phyloP scores from a whole-genome alignment of 2,329 filamentous ascomycete genomes.

The Fusarium pseudoanthophilum region DNA sequence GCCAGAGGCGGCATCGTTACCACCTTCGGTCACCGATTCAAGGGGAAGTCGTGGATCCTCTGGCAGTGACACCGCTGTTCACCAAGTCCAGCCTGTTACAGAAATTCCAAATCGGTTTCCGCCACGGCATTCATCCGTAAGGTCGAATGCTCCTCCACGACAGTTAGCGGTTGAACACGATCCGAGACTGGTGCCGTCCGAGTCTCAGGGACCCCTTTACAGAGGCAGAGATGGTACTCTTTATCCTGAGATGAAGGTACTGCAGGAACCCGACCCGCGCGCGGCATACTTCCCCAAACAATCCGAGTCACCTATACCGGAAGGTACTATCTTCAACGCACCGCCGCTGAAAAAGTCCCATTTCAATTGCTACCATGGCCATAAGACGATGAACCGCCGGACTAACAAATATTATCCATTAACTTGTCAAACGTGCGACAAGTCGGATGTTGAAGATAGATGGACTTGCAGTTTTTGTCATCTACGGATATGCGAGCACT shows the following conservation, averaged over 20 bases:
- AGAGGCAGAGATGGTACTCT: constrained; percentile 53
- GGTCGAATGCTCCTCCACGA: constrained; percentile 38
- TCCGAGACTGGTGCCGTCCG: constrained; percentile 48
- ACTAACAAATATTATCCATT: constrained; percentile 62
- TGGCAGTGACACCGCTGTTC: constrained; percentile 35
- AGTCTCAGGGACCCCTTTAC: constrained; percentile 51
- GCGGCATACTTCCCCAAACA: constrained; percentile 54
- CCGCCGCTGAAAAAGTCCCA: constrained; percentile 57
- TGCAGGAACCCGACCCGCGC: constrained; percentile 49
- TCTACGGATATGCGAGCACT: constrained; percentile 63
- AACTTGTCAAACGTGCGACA: constrained; percentile 64
- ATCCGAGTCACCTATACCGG: constrained; percentile 41
- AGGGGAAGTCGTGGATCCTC: constrained; percentile 29
- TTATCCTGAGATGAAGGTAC: constrained; percentile 55
- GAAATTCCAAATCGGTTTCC: constrained; percentile 44
- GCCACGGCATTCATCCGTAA: constrained; percentile 49
- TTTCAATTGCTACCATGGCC: constrained; percentile 59
- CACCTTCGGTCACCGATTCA: constrained; percentile 25
- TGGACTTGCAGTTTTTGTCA: constrained; percentile 62
- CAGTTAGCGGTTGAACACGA: constrained; percentile 43
- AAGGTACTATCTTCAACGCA: constrained; percentile 55
- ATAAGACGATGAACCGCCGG: constrained; percentile 60
- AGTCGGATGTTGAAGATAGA: constrained; percentile 57
- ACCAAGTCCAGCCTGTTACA: constrained; percentile 27
- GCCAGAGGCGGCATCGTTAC: constrained; percentile 38